phyloP scores from a whole-genome alignment of 2,329 filamentous ascomycete genomes.

The Nothomitra cinnamomea region DNA sequence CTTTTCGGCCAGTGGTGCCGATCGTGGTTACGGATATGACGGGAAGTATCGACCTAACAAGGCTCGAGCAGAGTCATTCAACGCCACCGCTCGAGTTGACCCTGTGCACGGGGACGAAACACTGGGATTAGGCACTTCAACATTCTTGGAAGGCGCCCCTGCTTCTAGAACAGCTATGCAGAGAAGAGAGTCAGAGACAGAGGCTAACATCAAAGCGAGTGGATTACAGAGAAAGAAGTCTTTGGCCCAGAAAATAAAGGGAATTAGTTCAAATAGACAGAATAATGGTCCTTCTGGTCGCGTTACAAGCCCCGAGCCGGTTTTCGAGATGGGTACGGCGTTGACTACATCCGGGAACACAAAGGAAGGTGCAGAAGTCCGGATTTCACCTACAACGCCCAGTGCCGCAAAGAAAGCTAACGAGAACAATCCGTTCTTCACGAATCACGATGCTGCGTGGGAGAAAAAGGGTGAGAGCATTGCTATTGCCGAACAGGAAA shows the following conservation, averaged over 20 bases:
- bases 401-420: constrained; percentile 23
- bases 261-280: constrained; percentile 52
- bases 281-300: constrained; percentile 43
- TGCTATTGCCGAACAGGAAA: constrained; percentile 30
- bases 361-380: constrained; percentile 15
- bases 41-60: constrained; percentile 10
- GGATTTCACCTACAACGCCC: constrained; percentile 27
- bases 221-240: constrained; percentile 85
- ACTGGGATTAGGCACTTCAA: constrained; percentile 77
- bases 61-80: constrained; percentile 32
- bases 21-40: neutral
- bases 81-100: constrained; percentile 48
- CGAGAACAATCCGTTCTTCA: constrained; percentile 62
- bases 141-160: constrained; percentile 86
- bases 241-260: constrained; percentile 75
- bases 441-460: constrained; percentile 55
- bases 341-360: constrained; percentile 9
- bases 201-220: constrained; percentile 29
- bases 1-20: constrained; percentile 35
- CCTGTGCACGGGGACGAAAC: constrained; percentile 72
- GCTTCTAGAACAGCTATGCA: constrained; percentile 67
- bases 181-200: constrained; percentile 52
- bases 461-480: constrained; percentile 46
- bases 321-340: neutral
- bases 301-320: constrained; percentile 3